Evolutionary conservation across 2,329 filamentous ascomycete genomes (phyloP).

Genomic region (Aspergillus calidoustus): DNA sequence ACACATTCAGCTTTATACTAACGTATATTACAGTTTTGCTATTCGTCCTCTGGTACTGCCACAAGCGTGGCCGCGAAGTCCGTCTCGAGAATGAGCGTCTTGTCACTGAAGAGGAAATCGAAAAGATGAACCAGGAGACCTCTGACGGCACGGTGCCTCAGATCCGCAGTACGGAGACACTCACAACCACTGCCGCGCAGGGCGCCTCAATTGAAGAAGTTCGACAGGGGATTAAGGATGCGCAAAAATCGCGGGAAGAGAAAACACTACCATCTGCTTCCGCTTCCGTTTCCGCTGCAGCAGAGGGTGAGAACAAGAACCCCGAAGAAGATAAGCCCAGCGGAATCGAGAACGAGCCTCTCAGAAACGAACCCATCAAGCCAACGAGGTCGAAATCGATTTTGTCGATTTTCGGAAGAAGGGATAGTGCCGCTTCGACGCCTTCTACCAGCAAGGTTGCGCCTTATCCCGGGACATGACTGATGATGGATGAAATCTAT

Average conservation of each 20-base stretch:
- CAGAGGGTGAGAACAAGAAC: slow-evolving; percentile 8
- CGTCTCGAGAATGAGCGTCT: slow-evolving; percentile 69
- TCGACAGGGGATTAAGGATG: slow-evolving; percentile 46
- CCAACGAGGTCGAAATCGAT: slow-evolving; percentile 39
- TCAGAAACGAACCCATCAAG: slow-evolving; percentile 16
- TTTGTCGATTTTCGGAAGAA: slow-evolving; percentile 34
- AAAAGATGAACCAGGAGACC: slow-evolving; percentile 42
- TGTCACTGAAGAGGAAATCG: slow-evolving; percentile 51
- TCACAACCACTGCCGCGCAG: slow-evolving; percentile 47
- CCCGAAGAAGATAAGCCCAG: slow-evolving; percentile 15
- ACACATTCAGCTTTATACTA: neutral
- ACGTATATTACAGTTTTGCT: slow-evolving; percentile 68
- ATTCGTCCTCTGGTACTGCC: slow-evolving; percentile 97
- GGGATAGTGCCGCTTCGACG: slow-evolving; percentile 25
- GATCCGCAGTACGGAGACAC: slow-evolving; percentile 41
- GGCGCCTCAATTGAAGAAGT: slow-evolving; percentile 47
- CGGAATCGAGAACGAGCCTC: neutral
- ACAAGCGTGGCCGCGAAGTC: slow-evolving; percentile 89
- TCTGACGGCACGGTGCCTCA: slow-evolving; percentile 33
- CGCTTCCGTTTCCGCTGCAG: slow-evolving; percentile 23
- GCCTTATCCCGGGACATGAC: slow-evolving; percentile 45
- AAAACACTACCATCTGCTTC: slow-evolving; percentile 6
- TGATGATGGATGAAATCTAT: neutral
- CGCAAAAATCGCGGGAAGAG: slow-evolving; percentile 36
- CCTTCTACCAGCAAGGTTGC: slow-evolving; percentile 27